These are phyloP conservation scores for Candida labiduridarum DNA, from an alignment of 1,139 yeast genomes.

Conservation along the genomic window DNA sequence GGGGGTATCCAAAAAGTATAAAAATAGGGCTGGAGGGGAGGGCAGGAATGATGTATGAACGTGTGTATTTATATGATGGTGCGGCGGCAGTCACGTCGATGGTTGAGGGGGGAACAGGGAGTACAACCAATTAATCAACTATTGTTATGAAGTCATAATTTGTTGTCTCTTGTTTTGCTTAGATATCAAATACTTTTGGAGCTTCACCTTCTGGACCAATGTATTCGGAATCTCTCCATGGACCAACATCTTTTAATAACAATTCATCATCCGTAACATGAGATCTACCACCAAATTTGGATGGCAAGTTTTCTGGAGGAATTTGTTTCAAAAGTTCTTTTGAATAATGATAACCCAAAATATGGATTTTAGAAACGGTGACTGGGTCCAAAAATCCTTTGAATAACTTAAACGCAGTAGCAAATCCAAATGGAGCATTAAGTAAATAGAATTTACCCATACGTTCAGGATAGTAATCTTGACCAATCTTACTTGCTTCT, in stretches of 20 bases:
- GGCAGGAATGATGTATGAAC: neutral
- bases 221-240: conserved; percentile 90
- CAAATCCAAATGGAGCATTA: conserved; percentile 97
- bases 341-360: conserved; percentile 77
- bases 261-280: conserved; percentile 74
- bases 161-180: neutral
- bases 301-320: conserved; percentile 90
- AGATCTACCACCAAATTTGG: conserved; percentile 84
- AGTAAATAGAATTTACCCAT: conserved; percentile 97
- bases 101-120: neutral
- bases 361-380: conserved; percentile 94
- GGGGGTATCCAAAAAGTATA: neutral
- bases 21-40: neutral
- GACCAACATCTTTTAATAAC: conserved; percentile 89
- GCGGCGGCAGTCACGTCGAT: neutral
- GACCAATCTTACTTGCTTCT: conserved; percentile 93
- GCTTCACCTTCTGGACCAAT: conserved; percentile 90
- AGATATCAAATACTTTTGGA: conserved; percentile 52
- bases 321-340: conserved; percentile 87
- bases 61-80: too few species aligned
- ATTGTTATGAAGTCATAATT: neutral
- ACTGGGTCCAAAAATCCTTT: conserved; percentile 97
- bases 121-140: neutral
- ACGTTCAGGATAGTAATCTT: conserved; percentile 98
- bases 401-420: conserved; percentile 88